Percentiles rank a stretch among this genome's conserved stretches.
Conservation (phyloP, 768 basidiomycete species). For the Suillus weaverae region DNA sequence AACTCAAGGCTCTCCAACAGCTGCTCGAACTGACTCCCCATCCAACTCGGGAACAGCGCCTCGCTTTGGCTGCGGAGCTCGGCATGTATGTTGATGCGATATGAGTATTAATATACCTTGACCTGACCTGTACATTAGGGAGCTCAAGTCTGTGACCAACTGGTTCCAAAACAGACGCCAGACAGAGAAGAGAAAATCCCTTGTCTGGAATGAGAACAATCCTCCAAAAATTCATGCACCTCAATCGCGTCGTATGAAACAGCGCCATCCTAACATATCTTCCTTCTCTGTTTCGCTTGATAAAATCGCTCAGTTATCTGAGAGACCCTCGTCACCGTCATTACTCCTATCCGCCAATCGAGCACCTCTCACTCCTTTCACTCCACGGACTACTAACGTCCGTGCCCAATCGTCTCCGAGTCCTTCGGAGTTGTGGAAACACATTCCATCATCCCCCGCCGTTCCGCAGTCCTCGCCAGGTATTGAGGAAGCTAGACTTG, state of each 20-base stretch:
- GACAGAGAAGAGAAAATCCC: conserved; percentile 32
- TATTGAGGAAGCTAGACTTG: conserved; percentile 27
- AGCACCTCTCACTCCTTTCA: conserved; percentile 30
- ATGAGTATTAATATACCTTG: background rate
- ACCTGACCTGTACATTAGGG: conserved; percentile 41
- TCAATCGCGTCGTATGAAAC: conserved; percentile 10
- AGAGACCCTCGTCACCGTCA: conserved; percentile 25
- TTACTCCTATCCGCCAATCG: conserved; percentile 11
- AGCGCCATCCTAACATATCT: conserved; percentile 10
- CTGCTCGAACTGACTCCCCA: conserved; percentile 39
- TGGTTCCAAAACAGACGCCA: conserved; percentile 87
- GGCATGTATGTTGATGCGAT: conserved; percentile 32
- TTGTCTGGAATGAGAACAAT: conserved; percentile 25
- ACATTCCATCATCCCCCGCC: conserved; percentile 31
- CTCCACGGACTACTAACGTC: conserved; percentile 26
- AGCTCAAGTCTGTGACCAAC: conserved; percentile 67
- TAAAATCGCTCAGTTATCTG: conserved; percentile 29
- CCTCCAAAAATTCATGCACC: conserved; percentile 7
- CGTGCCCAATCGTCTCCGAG: conserved; percentile 9
- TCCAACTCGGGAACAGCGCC: conserved; percentile 44
- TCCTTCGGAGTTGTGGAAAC: conserved; percentile 28
- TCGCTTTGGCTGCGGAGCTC: conserved; percentile 37
- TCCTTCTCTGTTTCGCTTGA: conserved; percentile 31
- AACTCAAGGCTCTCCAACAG: conserved; percentile 35
- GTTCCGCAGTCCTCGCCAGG: conserved; percentile 20